Percentiles rank a stretch among this genome's conserved stretches.
Evolutionary conservation across 257 asterid genomes (phyloP).

Genomic region (Lycium barbarum): DNA sequence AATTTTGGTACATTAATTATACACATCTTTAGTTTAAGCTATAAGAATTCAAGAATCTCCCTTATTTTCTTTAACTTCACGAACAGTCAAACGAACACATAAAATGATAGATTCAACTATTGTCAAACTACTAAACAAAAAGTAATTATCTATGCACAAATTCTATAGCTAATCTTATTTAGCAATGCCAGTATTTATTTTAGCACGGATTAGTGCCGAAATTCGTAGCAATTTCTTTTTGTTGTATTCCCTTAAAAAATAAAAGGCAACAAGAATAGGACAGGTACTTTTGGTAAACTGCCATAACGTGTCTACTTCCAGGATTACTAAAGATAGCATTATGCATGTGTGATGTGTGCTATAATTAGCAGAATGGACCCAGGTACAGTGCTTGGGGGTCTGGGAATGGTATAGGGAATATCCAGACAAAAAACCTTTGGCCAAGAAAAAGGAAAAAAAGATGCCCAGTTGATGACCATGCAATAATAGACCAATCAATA

Average conservation of each 20-base stretch:
- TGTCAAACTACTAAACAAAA: neutral
- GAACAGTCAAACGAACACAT: neutral
- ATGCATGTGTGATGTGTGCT: conserved; percentile 21
- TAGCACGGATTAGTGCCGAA: neutral
- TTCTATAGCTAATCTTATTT: neutral
- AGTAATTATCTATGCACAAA: neutral
- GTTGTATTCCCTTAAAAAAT: neutral
- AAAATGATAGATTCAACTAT: neutral
- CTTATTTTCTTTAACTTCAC: neutral
- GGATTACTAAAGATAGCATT: conserved; percentile 23
- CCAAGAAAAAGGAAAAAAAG: neutral
- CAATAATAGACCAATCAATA: conserved; percentile 11
- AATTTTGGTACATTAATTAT: neutral
- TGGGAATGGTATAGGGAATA: neutral
- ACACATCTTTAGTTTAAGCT: neutral
- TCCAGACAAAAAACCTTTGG: conserved; percentile 15
- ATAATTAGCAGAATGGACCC: conserved; percentile 16
- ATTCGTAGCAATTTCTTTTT: neutral
- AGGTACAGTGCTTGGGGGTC: neutral
- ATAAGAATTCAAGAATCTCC: neutral
- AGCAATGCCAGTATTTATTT: neutral
- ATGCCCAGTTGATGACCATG: neutral
- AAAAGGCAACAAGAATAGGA: neutral
- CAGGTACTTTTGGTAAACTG: neutral
- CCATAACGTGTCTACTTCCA: neutral